Conservation (phyloP, 371 early-diverging fungal species). For the Mucor racemosus region DNA sequence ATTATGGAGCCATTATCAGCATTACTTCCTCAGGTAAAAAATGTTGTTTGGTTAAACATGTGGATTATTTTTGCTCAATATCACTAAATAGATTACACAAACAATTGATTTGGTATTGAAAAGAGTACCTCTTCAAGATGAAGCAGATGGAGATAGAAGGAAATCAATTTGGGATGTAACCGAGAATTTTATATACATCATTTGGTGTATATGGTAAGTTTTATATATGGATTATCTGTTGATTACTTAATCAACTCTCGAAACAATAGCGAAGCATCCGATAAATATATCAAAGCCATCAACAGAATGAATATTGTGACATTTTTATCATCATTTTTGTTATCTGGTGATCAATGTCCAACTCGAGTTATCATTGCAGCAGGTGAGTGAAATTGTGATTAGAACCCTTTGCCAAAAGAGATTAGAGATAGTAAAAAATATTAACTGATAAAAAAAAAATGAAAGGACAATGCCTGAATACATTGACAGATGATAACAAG, state of each 20-base stretch:
- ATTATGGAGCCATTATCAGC: constrained; percentile 59
- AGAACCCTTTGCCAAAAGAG: background rate
- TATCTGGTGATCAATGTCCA: constrained; percentile 62
- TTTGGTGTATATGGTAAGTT: constrained; percentile 64
- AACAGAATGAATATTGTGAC: constrained; percentile 68
- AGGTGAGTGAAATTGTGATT: constrained; percentile 34
- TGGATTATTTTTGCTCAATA: background rate
- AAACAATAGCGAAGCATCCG: constrained; percentile 67
- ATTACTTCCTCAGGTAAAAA: constrained; percentile 51
- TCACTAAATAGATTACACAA: constrained; percentile 32
- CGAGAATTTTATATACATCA: constrained; percentile 73
- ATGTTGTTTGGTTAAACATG: too few relatives aligned
- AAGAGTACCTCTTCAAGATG: constrained; percentile 48
- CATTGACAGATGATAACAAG: constrained; percentile 82
- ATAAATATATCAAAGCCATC: constrained; percentile 66
- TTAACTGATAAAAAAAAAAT: background rate
- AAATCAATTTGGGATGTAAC: constrained; percentile 73
- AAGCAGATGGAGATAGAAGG: constrained; percentile 58
- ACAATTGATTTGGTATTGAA: constrained; percentile 56
- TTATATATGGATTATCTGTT: background rate
- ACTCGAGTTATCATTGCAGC: constrained; percentile 68
- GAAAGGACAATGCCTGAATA: constrained; percentile 80
- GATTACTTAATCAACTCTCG: background rate
- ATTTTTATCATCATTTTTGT: constrained; percentile 72
- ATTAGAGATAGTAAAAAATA: constrained; percentile 9